Percentiles rank a stretch among this genome's conserved stretches.
These are phyloP conservation scores for Leucosporidium scottii DNA, from an alignment of 768 basidiomycete species.

Conservation along the genomic window DNA sequence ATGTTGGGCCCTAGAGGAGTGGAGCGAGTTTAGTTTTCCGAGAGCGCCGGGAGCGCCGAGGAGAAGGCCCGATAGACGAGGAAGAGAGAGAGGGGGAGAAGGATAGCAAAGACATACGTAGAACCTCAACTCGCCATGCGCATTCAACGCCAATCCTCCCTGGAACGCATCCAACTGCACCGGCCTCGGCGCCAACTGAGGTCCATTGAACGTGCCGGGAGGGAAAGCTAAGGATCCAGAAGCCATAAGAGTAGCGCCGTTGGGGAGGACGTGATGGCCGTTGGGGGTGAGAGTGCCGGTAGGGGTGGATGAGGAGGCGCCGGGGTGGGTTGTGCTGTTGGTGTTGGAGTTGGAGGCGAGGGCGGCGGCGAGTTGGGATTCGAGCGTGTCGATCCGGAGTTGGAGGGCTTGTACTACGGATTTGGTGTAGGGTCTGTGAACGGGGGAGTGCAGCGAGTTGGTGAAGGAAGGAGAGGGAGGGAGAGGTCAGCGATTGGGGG, in stretches of 20 bases:
- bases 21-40: no score
- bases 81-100: no score
- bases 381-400: constrained; percentile 30
- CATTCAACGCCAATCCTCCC: constrained; percentile 5
- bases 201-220: not conserved
- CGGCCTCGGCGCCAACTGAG: not conserved
- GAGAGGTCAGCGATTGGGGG: not conserved
- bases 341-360: not conserved
- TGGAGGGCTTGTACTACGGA: constrained; percentile 16
- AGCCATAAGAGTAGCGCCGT: not conserved
- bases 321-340: no score
- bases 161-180: not conserved
- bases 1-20: constrained; percentile 15
- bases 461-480: not conserved
- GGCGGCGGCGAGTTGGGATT: not conserved
- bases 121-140: constrained; percentile 8
- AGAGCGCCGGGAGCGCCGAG: no score
- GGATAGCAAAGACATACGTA: not conserved
- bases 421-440: not conserved
- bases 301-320: not conserved
- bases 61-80: no score
- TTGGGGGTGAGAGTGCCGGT: constrained; percentile 11
- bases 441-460: not conserved
- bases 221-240: not conserved
- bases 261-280: not conserved